Evolutionary conservation across 1,284 basidiomycete genomes (phyloP).

Genomic region (Butyriboletus appendiculatus): DNA sequence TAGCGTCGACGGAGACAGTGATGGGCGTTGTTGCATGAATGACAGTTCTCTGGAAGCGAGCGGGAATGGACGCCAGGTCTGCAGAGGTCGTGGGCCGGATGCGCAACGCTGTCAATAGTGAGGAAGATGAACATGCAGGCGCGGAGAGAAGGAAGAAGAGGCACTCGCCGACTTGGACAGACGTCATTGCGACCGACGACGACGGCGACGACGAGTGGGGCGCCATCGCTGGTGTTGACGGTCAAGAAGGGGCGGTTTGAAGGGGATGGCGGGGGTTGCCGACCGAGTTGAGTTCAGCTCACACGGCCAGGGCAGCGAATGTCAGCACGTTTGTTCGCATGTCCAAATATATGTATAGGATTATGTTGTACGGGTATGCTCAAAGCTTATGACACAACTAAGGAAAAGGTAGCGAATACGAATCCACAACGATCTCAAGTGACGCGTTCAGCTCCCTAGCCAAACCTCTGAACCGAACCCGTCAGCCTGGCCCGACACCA

Average conservation of each 20-base stretch:
- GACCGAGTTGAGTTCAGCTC: constrained; percentile 27
- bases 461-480: constrained; percentile 1
- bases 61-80: constrained; percentile 83
- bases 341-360: constrained; percentile 32
- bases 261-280: constrained; percentile 34
- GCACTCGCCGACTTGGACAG: constrained; percentile 82
- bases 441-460: constrained; percentile 14
- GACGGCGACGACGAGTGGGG: constrained; percentile 49
- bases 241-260: constrained; percentile 17
- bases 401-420: constrained; percentile 8
- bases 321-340: not conserved
- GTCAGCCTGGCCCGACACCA: constrained; percentile 11
- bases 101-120: constrained; percentile 68
- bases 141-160: not conserved
- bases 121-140: constrained; percentile 7
- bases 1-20: constrained; percentile 75
- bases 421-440: constrained; percentile 34
- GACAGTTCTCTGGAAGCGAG: constrained; percentile 90
- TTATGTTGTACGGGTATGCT: constrained; percentile 40
- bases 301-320: constrained; percentile 22
- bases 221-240: constrained; percentile 53
- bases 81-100: constrained; percentile 88
- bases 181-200: constrained; percentile 64
- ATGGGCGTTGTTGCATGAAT: constrained; percentile 74
- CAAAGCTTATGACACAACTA: constrained; percentile 19